These are phyloP conservation scores for Alternaria arbusti DNA, from an alignment of 2,329 filamentous ascomycete species.

Conservation along the genomic window DNA sequence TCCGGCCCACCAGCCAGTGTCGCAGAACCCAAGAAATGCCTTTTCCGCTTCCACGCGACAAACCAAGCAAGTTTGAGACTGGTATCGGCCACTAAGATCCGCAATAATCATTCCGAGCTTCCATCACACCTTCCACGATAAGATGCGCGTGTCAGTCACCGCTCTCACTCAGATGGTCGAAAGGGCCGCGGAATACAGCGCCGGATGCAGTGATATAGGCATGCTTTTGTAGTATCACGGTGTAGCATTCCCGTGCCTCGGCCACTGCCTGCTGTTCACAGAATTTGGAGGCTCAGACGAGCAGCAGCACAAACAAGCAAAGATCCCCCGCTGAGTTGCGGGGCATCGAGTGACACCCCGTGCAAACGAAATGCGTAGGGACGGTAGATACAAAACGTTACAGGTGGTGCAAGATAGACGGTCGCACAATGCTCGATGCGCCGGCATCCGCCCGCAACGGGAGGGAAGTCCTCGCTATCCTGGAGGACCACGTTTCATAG, in stretches of 20 bases:
- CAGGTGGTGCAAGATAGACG: slow-evolving; percentile 14
- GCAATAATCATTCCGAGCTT: slow-evolving; percentile 23
- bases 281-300: background rate
- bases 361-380: slow-evolving; percentile 2
- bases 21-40: slow-evolving; percentile 24
- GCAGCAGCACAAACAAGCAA: background rate
- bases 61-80: slow-evolving; percentile 27
- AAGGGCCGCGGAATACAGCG: slow-evolving; percentile 1
- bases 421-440: slow-evolving; percentile 22
- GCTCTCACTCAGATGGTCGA: slow-evolving; percentile 4
- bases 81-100: slow-evolving; percentile 14
- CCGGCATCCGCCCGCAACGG: slow-evolving; percentile 20
- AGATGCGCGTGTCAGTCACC: slow-evolving; percentile 22
- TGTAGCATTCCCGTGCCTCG: background rate
- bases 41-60: slow-evolving; percentile 47
- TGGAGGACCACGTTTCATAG: slow-evolving; percentile 22
- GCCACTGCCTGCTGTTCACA: background rate
- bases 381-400: slow-evolving; percentile 9
- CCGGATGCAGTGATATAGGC: background rate
- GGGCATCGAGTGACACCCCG: background rate
- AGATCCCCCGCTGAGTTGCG: background rate
- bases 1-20: slow-evolving; percentile 27
- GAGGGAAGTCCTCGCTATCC: slow-evolving; percentile 17
- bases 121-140: slow-evolving; percentile 25
- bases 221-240: background rate